Conservation (phyloP, 176 grass and related monocot genomes). For the Aegilops umbellulata region DNA sequence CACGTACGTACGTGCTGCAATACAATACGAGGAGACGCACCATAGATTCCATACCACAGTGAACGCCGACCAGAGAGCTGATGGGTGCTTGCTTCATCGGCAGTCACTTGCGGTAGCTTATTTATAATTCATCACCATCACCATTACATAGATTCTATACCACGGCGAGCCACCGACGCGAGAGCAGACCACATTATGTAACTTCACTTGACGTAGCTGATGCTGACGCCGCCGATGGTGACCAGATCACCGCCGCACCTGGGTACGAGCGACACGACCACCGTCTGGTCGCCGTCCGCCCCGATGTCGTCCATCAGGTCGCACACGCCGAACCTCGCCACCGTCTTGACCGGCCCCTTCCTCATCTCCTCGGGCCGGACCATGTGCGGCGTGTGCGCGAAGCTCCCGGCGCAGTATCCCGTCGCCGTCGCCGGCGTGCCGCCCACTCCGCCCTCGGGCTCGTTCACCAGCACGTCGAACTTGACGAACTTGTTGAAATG, state of each 20-base stretch:
- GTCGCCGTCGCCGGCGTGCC: neutral
- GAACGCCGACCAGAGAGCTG: too few relatives aligned
- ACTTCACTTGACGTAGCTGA: constrained; percentile 35
- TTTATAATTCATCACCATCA: too few relatives aligned
- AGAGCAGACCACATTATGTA: too few relatives aligned
- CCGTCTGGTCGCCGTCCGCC: constrained; percentile 37
- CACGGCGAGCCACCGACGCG: too few relatives aligned
- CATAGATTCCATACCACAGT: too few relatives aligned
- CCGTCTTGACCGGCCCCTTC: constrained; percentile 6
- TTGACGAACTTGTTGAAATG: constrained; percentile 38
- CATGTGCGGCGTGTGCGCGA: constrained; percentile 49
- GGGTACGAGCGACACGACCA: constrained; percentile 59
- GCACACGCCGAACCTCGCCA: constrained; percentile 52
- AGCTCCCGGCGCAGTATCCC: constrained; percentile 58
- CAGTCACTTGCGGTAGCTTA: too few relatives aligned
- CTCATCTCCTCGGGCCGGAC: neutral
- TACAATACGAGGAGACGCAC: too few relatives aligned
- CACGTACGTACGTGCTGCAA: too few relatives aligned
- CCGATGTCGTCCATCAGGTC: constrained; percentile 55
- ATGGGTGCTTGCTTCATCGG: too few relatives aligned
- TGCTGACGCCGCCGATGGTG: constrained; percentile 36
- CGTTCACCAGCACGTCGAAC: constrained; percentile 73
- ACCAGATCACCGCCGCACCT: constrained; percentile 28
- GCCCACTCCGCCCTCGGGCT: neutral
- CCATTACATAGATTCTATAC: too few relatives aligned